Base-by-base conservation (phyloP, 2,329 filamentous ascomycete genomes). In the Botrytis porri region DNA sequence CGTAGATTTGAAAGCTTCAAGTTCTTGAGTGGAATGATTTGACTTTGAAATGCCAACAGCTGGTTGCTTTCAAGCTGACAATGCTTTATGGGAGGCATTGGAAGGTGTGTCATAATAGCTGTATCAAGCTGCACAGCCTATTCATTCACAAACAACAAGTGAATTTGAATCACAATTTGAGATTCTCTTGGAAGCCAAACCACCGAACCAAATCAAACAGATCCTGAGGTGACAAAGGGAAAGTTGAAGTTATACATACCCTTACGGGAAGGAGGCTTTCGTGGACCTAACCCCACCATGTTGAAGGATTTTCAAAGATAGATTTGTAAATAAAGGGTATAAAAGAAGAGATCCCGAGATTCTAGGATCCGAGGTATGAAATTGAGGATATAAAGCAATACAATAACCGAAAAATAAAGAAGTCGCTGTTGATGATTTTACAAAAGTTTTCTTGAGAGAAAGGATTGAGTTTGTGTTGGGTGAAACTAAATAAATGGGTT, bases 221-320 rank as follows among this genome's bases (percentile, higher is more conserved):
- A 43, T 37, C 25, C 22, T 14, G 39, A 59, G 48, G 29, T 3
- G 32, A 70, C 9, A 14, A 18, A 51, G 16, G 20, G 14, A 66
- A 35, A 43, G 37, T 43, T 60, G 41, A 59, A 45, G 69, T n/a
- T 57, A 65, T 79, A 87, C 89, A 82, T 88, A 92, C 92, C 92
- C 88, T 92, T 93, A 80, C 90, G 89, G 83, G 89, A 90, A 60
- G 89, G 90, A 76, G 86, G 86, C 80, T 86, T 87, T 82, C 88
- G 89, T 76, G 90, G 88, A 80, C 88, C 88, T 75, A 90, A 78
- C 79, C 88, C 87, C 77, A 91, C 89, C 90, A 92, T 92, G 67
- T 73, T 82, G 77, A 75, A 70, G 54, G 71, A 64, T 73, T 72
- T 76, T 71, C 62, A 71, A 66, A 54, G 39, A 54, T 43, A 32